These are phyloP conservation scores for Coemansia reversa DNA, from an alignment of 192 early-diverging fungal genomes.

Conservation along the genomic window DNA sequence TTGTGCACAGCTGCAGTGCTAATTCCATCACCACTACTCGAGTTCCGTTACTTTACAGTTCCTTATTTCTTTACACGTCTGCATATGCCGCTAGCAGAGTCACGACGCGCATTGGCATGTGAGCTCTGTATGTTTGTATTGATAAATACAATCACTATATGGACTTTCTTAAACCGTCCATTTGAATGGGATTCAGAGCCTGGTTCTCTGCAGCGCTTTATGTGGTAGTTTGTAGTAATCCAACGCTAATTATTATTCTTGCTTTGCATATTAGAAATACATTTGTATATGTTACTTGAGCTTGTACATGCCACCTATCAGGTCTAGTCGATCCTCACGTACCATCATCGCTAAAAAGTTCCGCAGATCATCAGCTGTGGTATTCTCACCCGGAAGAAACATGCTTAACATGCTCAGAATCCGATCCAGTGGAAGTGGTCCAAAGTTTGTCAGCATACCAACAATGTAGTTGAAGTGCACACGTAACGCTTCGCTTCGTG, in stretches of 20 bases:
- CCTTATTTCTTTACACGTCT: conserved; percentile 76
- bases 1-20: conserved; percentile 62
- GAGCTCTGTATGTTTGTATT: conserved; percentile 55
- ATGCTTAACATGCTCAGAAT: conserved; percentile 57
- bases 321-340: conserved; percentile 52
- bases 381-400: conserved; percentile 53
- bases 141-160: conserved; percentile 70
- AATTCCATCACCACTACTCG: conserved; percentile 89
- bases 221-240: conserved; percentile 68
- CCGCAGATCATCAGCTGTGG: conserved; percentile 39
- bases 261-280: background rate
- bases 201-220: conserved; percentile 76
- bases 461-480: conserved; percentile 57
- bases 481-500: conserved; percentile 43
- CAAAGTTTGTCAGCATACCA: conserved; percentile 61
- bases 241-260: background rate
- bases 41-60: conserved; percentile 94
- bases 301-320: conserved; percentile 50
- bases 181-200: conserved; percentile 77
- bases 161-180: conserved; percentile 71
- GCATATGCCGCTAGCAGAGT: conserved; percentile 53
- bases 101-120: conserved; percentile 13
- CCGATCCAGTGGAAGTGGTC: conserved; percentile 55
- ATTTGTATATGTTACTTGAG: conserved; percentile 15
- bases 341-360: conserved; percentile 53